These are phyloP conservation scores for Calonectria hongkongensis DNA, from an alignment of 2,329 filamentous ascomycete species.

Conservation along the genomic window DNA sequence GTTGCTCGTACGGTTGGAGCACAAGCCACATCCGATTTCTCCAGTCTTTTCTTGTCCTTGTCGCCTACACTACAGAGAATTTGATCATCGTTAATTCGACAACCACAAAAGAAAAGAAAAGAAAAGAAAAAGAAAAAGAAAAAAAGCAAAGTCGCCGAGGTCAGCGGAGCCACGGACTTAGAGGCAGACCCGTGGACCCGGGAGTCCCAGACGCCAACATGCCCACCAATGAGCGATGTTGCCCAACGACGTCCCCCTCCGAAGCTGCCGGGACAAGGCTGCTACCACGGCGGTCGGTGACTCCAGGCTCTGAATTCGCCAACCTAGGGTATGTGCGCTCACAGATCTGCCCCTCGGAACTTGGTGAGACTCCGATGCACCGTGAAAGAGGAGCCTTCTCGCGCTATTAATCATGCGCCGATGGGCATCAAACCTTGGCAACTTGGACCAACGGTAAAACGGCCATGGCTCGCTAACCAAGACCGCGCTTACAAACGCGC, in stretches of 20 bases:
- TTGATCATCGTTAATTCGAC: background rate
- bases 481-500: slow-evolving; percentile 12
- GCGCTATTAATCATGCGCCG: slow-evolving; percentile 10
- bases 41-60: background rate
- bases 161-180: slow-evolving; percentile 9
- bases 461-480: background rate
- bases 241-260: background rate
- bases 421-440: slow-evolving; percentile 18
- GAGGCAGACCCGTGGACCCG: background rate
- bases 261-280: slow-evolving; percentile 20
- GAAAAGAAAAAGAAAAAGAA: background rate
- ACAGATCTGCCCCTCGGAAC: background rate
- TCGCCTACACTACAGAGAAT: background rate
- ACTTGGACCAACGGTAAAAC: slow-evolving; percentile 19
- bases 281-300: background rate
- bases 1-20: background rate
- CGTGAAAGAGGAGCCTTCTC: slow-evolving; percentile 1
- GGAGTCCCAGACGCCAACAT: background rate
- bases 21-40: slow-evolving; percentile 13
- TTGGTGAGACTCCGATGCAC: slow-evolving; percentile 14
- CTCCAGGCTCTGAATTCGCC: background rate
- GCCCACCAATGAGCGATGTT: background rate
- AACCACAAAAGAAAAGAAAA: background rate
- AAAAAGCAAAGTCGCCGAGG: background rate
- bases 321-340: background rate